Conservation (phyloP, 192 early-diverging fungal genomes). For the Entomortierella chlamydospora region DNA sequence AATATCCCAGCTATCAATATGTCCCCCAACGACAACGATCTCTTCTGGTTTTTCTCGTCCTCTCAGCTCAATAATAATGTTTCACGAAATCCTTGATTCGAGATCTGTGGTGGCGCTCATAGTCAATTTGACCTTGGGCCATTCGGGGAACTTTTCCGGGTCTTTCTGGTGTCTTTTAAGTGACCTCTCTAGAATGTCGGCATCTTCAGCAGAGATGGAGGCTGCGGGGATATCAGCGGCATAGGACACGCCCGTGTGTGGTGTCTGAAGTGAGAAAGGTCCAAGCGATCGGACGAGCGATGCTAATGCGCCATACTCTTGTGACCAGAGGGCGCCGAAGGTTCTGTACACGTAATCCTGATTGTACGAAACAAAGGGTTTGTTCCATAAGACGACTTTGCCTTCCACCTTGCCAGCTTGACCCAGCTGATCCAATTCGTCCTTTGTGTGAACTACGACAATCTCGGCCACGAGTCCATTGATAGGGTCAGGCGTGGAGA, state of each 20-base stretch:
- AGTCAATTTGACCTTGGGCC: slow-evolving; percentile 60
- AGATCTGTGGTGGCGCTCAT: slow-evolving; percentile 55
- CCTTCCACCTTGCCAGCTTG: slow-evolving; percentile 52
- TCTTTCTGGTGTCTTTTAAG: slow-evolving; percentile 49
- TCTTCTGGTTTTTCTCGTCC: slow-evolving; percentile 61
- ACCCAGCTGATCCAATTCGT: slow-evolving; percentile 59
- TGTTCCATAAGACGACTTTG: slow-evolving; percentile 63
- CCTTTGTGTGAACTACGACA: slow-evolving; percentile 60
- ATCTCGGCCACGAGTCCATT: slow-evolving; percentile 57
- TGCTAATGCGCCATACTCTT: slow-evolving; percentile 61
- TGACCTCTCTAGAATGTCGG: slow-evolving; percentile 64
- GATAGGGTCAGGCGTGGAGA: slow-evolving; percentile 46
- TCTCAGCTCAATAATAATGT: slow-evolving; percentile 65
- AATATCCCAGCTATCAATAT: slow-evolving; percentile 57
- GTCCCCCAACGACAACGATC: slow-evolving; percentile 66
- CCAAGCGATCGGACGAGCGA: slow-evolving; percentile 61
- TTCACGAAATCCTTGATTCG: slow-evolving; percentile 58
- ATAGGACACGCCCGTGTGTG: slow-evolving; percentile 63
- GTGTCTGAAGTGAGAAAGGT: slow-evolving; percentile 57
- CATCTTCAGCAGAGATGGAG: slow-evolving; percentile 64
- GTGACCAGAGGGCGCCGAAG: slow-evolving; percentile 34
- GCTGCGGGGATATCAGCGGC: slow-evolving; percentile 62
- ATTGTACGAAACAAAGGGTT: slow-evolving; percentile 37
- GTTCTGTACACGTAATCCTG: slow-evolving; percentile 1
- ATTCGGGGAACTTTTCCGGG: slow-evolving; percentile 21